Evolutionary conservation across 208 protist species (phyloP).

Genomic region (Trypanosoma caninum): DNA sequence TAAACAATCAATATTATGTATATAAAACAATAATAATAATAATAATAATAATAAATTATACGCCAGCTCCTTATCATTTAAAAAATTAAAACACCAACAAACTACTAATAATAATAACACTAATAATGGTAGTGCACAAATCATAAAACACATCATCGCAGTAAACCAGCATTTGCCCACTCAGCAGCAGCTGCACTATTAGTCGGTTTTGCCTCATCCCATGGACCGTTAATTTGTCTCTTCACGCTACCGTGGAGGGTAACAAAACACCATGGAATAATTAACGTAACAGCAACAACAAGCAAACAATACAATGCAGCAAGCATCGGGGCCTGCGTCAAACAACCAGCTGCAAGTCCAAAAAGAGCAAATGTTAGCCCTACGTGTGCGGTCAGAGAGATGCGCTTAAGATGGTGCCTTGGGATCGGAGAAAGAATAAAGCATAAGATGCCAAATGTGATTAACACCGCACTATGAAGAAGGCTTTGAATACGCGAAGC

Average conservation of each 20-base stretch:
- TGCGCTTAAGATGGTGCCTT: conserved; percentile 57
- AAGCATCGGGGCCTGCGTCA: conserved; percentile 57
- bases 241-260: conserved; percentile 73
- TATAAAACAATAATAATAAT: conserved; percentile 14
- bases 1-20: conserved; percentile 14
- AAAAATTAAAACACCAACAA: background rate
- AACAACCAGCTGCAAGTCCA: conserved; percentile 40
- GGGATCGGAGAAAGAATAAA: conserved; percentile 82
- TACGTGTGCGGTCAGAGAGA: conserved; percentile 62
- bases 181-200: conserved; percentile 89
- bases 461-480: conserved; percentile 64
- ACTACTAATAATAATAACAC: background rate
- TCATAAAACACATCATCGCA: conserved; percentile 29
- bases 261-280: conserved; percentile 82
- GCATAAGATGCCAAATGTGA: conserved; percentile 82
- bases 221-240: conserved; percentile 89
- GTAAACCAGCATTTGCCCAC: conserved; percentile 84
- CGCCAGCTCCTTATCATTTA: too few species aligned
- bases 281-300: conserved; percentile 54
- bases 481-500: conserved; percentile 72
- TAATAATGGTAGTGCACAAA: conserved; percentile 1
- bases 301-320: conserved; percentile 52
- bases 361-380: conserved; percentile 63
- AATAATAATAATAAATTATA: too few species aligned
- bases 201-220: conserved; percentile 91